A percentile compares a stretch with the other conserved stretches of the same genome.
Conservation (phyloP, 805 yeast species). For the Saturnispora mendoncae region DNA sequence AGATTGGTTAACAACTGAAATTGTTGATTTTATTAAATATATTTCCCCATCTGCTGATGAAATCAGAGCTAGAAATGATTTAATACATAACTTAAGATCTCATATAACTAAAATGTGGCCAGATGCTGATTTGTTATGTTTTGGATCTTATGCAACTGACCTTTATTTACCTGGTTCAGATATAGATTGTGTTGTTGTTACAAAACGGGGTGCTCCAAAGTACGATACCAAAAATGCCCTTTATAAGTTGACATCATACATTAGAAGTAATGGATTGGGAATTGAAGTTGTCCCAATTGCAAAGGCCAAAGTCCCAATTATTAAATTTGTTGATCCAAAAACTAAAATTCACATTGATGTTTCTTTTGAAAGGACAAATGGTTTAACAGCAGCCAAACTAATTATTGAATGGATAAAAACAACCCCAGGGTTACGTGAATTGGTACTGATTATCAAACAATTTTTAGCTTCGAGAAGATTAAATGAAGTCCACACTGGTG, state of each 20-base stretch:
- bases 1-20: constrained; percentile 81
- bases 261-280: constrained; percentile 56
- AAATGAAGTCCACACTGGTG: constrained; percentile 87
- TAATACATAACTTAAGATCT: constrained; percentile 50
- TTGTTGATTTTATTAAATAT: constrained; percentile 74
- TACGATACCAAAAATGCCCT: constrained; percentile 57
- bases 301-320: constrained; percentile 87
- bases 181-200: constrained; percentile 83
- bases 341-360: constrained; percentile 75
- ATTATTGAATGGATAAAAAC: constrained; percentile 65
- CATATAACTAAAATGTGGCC: constrained; percentile 58
- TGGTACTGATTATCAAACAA: constrained; percentile 77
- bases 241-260: constrained; percentile 62
- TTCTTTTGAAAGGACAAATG: constrained; percentile 80
- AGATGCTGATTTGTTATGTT: constrained; percentile 70
- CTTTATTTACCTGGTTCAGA: constrained; percentile 91
- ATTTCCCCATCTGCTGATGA: constrained; percentile 79
- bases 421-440: constrained; percentile 74
- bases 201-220: constrained; percentile 40
- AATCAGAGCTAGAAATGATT: constrained; percentile 53
- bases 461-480: constrained; percentile 69
- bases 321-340: constrained; percentile 72
- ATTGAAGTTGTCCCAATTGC: constrained; percentile 76
- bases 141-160: constrained; percentile 93
- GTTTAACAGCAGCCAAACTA: constrained; percentile 70